Evolutionary conservation across 805 yeast species (phyloP), one percentile per base, ranked within the genome.

Genomic region (Cyberlindnera lachancei): DNA sequence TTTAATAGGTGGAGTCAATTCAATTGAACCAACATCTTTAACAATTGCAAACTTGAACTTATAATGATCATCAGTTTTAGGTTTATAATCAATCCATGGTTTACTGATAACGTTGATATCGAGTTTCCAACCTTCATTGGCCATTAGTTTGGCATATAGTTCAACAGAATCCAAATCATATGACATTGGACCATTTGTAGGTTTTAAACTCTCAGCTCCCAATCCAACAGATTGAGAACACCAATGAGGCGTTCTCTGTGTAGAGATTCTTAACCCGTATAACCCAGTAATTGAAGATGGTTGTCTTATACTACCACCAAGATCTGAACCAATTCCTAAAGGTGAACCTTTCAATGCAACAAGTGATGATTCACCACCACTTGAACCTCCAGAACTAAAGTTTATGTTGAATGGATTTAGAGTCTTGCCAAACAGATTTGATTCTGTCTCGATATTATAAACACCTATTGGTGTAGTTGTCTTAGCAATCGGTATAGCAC

Each of bases 321-420:
- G 65, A 45, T 71, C 78, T 5, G 71, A 63, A 10, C 79, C 79
- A 26, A 75, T 52, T 10, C 80, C 79, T 20, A 70, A 29, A 2
- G 63, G 57, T 11, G 70, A 58, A 4, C 74, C 74, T 30, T 53
- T 51, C 35, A 64, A 38, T 3, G 63, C 63, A 7, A 67, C 42
- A n/a, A 72, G 45, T 7, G 73, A 70, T 7, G 69, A 71, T 32
- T 70, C 76, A 19, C 77, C 77, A 2, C 75, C 75, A 8, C 72
- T 63, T 7, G 73, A 66, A 0, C 78, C 77, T 24, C 75, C 75
- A n/a, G 70, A 51, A n/a, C 68, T 56, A 27, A 67, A 43, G 6
- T 45, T 39, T 16, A 61, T 44, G 38, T 66, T 67, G 39, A 52
- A 46, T 2, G 77, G 71, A 46, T 68, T 70, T 24, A 52, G 28